Conservation (phyloP, 2,329 filamentous ascomycete species). For the Exophiala sideris region DNA sequence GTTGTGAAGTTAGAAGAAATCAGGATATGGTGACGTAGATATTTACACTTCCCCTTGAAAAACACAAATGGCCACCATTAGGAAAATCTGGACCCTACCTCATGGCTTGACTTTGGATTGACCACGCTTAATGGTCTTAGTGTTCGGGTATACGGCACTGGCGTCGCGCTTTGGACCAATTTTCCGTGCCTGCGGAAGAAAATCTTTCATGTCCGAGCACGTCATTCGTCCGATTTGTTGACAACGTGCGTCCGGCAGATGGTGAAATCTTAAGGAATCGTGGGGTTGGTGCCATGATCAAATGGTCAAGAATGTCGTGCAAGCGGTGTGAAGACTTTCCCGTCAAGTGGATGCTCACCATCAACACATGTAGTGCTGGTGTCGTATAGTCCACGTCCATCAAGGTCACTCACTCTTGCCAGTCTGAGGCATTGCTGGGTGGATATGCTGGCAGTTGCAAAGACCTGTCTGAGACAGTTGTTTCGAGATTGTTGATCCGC, state of each 20-base stretch:
- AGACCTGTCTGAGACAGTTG: too few species aligned
- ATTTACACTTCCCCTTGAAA: neutral
- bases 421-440: too few species aligned
- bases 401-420: too few species aligned
- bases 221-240: slow-evolving; percentile 1
- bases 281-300: too few species aligned
- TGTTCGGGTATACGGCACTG: slow-evolving; percentile 12
- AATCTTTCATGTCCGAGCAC: slow-evolving; percentile 4
- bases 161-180: neutral
- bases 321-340: too few species aligned
- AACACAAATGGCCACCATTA: neutral
- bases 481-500: too few species aligned
- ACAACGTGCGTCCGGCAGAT: neutral
- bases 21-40: neutral
- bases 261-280: too few species aligned
- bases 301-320: too few species aligned
- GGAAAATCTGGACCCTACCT: neutral
- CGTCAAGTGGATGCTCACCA: too few species aligned
- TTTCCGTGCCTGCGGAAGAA: slow-evolving; percentile 1
- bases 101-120: neutral
- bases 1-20: neutral
- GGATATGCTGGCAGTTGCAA: too few species aligned
- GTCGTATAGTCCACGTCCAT: too few species aligned
- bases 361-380: too few species aligned
- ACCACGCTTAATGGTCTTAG: neutral